Evolutionary conservation across 352 stramenopile species (phyloP).

Genomic region (Phytophthora colocasiae): DNA sequence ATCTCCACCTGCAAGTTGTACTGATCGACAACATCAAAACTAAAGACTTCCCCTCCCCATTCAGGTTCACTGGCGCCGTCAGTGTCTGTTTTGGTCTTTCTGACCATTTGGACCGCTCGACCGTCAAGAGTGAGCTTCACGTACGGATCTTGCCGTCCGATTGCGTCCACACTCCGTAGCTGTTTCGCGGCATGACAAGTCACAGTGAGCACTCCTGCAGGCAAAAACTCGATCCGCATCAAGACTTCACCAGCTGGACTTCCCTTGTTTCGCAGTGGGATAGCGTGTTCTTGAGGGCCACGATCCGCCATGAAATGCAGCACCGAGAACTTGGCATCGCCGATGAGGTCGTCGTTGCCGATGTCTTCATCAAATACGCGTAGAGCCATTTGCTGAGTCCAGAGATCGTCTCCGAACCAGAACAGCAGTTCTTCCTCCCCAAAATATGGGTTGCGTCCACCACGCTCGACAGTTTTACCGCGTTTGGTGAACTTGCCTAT

Average conservation of each 20-base stretch:
- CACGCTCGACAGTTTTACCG: slow-evolving; percentile 75
- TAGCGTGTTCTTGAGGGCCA: slow-evolving; percentile 58
- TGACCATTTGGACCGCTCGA: slow-evolving; percentile 71
- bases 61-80: slow-evolving; percentile 83
- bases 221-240: slow-evolving; percentile 85
- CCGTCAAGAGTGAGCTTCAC: slow-evolving; percentile 82
- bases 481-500: slow-evolving; percentile 77
- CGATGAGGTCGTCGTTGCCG: slow-evolving; percentile 91
- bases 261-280: slow-evolving; percentile 68
- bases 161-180: slow-evolving; percentile 76
- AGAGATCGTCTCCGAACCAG: slow-evolving; percentile 92
- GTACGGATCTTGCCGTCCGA: slow-evolving; percentile 81
- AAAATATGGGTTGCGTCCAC: slow-evolving; percentile 92
- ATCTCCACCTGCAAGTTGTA: slow-evolving; percentile 91
- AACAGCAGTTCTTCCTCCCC: slow-evolving; percentile 92
- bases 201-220: slow-evolving; percentile 71
- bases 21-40: slow-evolving; percentile 94
- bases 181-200: slow-evolving; percentile 66
- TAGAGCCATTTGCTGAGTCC: slow-evolving; percentile 82
- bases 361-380: slow-evolving; percentile 91
- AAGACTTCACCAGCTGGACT: slow-evolving; percentile 80
- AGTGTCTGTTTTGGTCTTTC: slow-evolving; percentile 89
- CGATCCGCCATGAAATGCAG: slow-evolving; percentile 74
- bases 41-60: slow-evolving; percentile 85
- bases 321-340: slow-evolving; percentile 73